A percentile compares a stretch with the other conserved stretches of the same genome.
Evolutionary conservation across 2,329 filamentous ascomycete species (phyloP).

Genomic region (Lachnum nothofagi): DNA sequence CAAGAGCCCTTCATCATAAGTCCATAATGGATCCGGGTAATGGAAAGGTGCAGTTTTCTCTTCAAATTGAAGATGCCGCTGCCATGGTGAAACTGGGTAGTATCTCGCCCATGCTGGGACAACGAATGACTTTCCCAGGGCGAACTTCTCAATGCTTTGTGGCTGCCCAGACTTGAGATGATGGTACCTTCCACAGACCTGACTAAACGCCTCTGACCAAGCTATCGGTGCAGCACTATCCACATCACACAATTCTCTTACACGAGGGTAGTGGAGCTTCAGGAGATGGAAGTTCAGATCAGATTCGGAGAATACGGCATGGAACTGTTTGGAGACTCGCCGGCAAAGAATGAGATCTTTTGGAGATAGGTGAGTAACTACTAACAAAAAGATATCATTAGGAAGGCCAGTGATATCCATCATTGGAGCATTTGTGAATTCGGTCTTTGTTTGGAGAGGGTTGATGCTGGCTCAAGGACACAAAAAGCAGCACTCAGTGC

Average conservation of each 20-base stretch:
- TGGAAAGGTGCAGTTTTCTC: slow-evolving; percentile 40
- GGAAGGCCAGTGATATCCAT: slow-evolving; percentile 45
- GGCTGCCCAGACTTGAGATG: slow-evolving; percentile 46
- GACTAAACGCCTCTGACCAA: slow-evolving; percentile 44
- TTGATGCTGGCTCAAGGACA: too few species aligned
- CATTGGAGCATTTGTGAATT: too few species aligned
- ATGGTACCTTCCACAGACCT: slow-evolving; percentile 50
- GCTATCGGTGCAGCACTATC: slow-evolving; percentile 14
- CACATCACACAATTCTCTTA: slow-evolving; percentile 45
- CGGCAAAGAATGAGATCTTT: slow-evolving; percentile 48
- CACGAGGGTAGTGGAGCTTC: slow-evolving; percentile 47
- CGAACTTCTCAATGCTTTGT: slow-evolving; percentile 41
- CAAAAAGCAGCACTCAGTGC: too few species aligned
- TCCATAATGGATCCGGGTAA: slow-evolving; percentile 48
- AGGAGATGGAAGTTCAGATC: slow-evolving; percentile 45
- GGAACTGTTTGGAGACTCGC: slow-evolving; percentile 46
- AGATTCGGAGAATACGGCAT: slow-evolving; percentile 45
- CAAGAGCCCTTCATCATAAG: slow-evolving; percentile 48
- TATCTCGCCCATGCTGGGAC: slow-evolving; percentile 25
- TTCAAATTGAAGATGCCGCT: slow-evolving; percentile 40
- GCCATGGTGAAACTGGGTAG: slow-evolving; percentile 42
- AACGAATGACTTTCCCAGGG: slow-evolving; percentile 35
- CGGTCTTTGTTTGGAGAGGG: too few species aligned
- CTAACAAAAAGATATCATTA: slow-evolving; percentile 53
- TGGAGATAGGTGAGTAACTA: slow-evolving; percentile 46